Percentiles rank a stretch among this genome's conserved stretches.
phyloP scores from a whole-genome alignment of 257 asterid species.

The Eucommia ulmoides region DNA sequence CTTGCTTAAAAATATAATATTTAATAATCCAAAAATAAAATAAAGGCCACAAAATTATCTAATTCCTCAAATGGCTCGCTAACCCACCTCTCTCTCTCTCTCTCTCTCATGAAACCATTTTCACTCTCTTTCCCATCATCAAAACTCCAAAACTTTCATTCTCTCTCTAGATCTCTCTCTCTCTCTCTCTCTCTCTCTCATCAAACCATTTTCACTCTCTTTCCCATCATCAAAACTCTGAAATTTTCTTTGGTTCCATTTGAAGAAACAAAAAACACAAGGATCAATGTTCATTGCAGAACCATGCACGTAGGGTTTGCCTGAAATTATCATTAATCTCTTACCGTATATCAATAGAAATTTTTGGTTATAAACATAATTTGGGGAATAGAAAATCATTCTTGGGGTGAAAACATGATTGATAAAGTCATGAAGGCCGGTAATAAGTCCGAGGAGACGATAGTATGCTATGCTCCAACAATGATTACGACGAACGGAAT shows the following conservation, averaged over 20 bases:
- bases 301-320: neutral
- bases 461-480: constrained; percentile 89
- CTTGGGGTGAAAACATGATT: constrained; percentile 19
- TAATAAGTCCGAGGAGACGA: constrained; percentile 31
- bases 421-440: neutral
- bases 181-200: neutral
- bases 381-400: too few species aligned
- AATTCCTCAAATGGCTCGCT: too few species aligned
- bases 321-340: too few species aligned
- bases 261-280: neutral
- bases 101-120: neutral
- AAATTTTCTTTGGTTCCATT: neutral
- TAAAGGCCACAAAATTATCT: too few species aligned
- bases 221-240: neutral
- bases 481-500: constrained; percentile 87
- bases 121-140: neutral
- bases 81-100: constrained; percentile 1
- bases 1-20: too few species aligned
- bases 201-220: too few species aligned
- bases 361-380: too few species aligned
- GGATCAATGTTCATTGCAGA: neutral
- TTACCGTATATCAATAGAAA: too few species aligned
- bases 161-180: too few species aligned
- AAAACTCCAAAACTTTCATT: neutral
- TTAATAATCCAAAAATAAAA: too few species aligned